A percentile compares a stretch with the other conserved stretches of the same genome.
Conservation (phyloP, 345 rosid species). For the Arabis hirsuta region DNA sequence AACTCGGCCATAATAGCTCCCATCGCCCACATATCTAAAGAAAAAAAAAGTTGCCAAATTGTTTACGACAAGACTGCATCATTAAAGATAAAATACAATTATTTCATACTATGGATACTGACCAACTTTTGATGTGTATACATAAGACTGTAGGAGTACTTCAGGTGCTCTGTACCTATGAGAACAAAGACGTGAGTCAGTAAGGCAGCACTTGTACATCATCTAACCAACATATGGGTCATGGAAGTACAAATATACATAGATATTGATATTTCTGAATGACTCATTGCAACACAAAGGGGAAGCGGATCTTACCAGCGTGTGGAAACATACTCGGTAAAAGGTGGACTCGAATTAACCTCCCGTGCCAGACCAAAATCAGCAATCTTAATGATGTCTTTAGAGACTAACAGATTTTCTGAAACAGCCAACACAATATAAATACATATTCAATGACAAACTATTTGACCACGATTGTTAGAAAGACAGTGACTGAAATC, state of each 20-base stretch:
- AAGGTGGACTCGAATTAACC: slow-evolving; percentile 86
- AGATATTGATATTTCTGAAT: slow-evolving; percentile 13
- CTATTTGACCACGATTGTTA: neutral
- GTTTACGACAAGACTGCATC: neutral
- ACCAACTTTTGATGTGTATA: slow-evolving; percentile 91
- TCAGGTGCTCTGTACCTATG: slow-evolving; percentile 99
- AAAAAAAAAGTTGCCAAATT: neutral
- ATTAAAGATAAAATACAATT: slow-evolving; percentile 19
- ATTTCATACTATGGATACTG: slow-evolving; percentile 62
- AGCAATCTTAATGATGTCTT: slow-evolving; percentile 82
- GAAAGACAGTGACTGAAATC: neutral
- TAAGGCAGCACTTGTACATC: neutral
- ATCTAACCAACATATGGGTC: neutral
- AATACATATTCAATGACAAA: slow-evolving; percentile 10
- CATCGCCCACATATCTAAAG: slow-evolving; percentile 96
- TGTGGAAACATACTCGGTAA: slow-evolving; percentile 90
- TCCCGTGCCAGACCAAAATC: slow-evolving; percentile 99
- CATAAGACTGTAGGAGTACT: slow-evolving; percentile 83
- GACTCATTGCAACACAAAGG: slow-evolving; percentile 1
- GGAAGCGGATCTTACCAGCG: slow-evolving; percentile 70
- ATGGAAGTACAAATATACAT: neutral
- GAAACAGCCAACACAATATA: slow-evolving; percentile 35
- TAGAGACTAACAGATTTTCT: slow-evolving; percentile 89
- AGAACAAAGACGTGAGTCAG: slow-evolving; percentile 24
- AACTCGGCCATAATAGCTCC: slow-evolving; percentile 97